Percentiles rank a stretch among this genome's conserved stretches.
Conservation (phyloP, 1,284 basidiomycete species). For the Cutaneotrichosporon cyanovorans region DNA sequence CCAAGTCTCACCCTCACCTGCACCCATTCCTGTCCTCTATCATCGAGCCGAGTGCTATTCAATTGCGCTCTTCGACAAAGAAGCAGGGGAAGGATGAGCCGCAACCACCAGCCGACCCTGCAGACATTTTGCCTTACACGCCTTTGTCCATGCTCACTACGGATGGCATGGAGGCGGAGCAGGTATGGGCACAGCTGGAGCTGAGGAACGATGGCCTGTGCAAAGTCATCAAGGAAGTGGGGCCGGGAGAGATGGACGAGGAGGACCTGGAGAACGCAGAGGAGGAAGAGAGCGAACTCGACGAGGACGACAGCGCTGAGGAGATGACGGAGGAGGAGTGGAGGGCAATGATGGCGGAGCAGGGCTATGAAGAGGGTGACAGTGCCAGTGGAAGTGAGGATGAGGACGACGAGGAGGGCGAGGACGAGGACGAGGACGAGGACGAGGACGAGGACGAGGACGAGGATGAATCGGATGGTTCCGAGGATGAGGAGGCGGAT, state of each 20-base stretch:
- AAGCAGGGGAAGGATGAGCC: conserved; percentile 11
- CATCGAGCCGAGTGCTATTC: conserved; percentile 53
- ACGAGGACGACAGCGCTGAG: conserved; percentile 25
- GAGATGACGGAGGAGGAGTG: conserved; percentile 38
- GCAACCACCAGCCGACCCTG: conserved; percentile 26
- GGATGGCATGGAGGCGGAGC: conserved; percentile 77
- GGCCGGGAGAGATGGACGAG: conserved; percentile 22
- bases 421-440: conserved; percentile 49
- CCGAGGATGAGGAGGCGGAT: too few relatives aligned
- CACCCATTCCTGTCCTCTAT: conserved; percentile 61
- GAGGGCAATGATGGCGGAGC: conserved; percentile 30
- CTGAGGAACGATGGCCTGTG: conserved; percentile 55
- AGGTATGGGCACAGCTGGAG: conserved; percentile 90
- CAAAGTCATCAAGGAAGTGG: conserved; percentile 39
- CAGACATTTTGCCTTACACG: conserved; percentile 56
- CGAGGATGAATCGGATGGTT: conserved; percentile 3
- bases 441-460: conserved; percentile 21
- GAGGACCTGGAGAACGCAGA: conserved; percentile 31
- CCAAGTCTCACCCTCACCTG: conserved; percentile 58
- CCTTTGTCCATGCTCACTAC: conserved; percentile 68
- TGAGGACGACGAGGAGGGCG: conserved; percentile 12
- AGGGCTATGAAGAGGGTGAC: conserved; percentile 25
- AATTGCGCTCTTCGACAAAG: conserved; percentile 40
- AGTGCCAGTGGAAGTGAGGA: conserved; percentile 14
- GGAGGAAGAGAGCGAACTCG: conserved; percentile 16